Evolutionary conservation across 2,329 filamentous ascomycete species (phyloP).

Genomic region (Cordyceps farinosa): DNA sequence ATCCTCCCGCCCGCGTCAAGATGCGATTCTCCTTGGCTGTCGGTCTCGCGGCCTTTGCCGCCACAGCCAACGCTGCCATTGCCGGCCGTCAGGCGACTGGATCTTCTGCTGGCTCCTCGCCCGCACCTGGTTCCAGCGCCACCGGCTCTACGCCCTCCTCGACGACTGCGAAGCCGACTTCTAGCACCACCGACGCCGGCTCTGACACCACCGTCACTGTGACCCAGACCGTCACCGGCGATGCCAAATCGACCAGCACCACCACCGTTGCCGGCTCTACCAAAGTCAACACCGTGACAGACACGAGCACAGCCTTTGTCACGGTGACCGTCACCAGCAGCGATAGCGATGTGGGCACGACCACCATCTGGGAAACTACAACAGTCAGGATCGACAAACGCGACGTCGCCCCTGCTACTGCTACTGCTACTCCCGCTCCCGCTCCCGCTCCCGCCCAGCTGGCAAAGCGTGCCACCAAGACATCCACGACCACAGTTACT

Average conservation of each 20-base stretch:
- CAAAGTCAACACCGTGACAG: slow-evolving; percentile 20
- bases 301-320: slow-evolving; percentile 30
- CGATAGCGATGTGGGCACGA: slow-evolving; percentile 35
- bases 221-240: slow-evolving; percentile 31
- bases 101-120: neutral
- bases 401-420: slow-evolving; percentile 25
- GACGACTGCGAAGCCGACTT: neutral
- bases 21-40: slow-evolving; percentile 20
- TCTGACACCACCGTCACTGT: slow-evolving; percentile 29
- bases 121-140: neutral
- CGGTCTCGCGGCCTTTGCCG: slow-evolving; percentile 24
- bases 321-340: slow-evolving; percentile 37
- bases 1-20: neutral
- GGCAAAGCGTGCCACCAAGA: slow-evolving; percentile 35
- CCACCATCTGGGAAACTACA: slow-evolving; percentile 33
- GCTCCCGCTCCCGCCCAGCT: slow-evolving; percentile 22
- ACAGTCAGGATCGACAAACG: slow-evolving; percentile 35
- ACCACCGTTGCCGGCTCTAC: slow-evolving; percentile 20
- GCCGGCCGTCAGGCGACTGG: slow-evolving; percentile 18
- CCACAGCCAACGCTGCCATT: slow-evolving; percentile 20
- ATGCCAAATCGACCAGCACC: slow-evolving; percentile 15
- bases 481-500: slow-evolving; percentile 31
- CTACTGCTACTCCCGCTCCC: slow-evolving; percentile 22
- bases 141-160: neutral
- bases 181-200: neutral